Evolutionary conservation across 371 early-diverging fungal genomes (phyloP).

Genomic region (Actinomortierella ambigua): DNA sequence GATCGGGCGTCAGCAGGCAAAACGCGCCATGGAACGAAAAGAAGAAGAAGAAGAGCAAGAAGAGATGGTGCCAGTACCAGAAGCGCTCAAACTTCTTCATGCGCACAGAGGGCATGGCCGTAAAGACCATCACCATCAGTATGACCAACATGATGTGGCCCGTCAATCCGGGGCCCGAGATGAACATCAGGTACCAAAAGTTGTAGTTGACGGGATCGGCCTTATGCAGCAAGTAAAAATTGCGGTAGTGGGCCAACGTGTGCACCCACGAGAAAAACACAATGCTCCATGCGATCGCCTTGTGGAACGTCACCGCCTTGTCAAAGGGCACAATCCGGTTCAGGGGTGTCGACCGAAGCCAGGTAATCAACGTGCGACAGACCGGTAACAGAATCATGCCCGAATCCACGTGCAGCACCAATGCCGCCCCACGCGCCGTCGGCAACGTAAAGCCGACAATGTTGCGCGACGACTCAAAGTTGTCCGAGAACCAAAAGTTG

Average conservation of each 20-base stretch:
- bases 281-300: constrained; percentile 76
- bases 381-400: constrained; percentile 82
- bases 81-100: constrained; percentile 78
- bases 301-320: constrained; percentile 84
- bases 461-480: constrained; percentile 48
- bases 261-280: constrained; percentile 77
- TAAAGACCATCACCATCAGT: constrained; percentile 73
- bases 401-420: constrained; percentile 70
- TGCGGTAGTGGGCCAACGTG: constrained; percentile 73
- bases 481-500: constrained; percentile 57
- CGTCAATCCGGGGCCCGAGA: constrained; percentile 77
- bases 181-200: constrained; percentile 49
- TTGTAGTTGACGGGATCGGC: constrained; percentile 31
- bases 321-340: constrained; percentile 81
- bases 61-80: constrained; percentile 88
- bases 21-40: constrained; percentile 85
- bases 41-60: constrained; percentile 78
- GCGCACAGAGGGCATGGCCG: constrained; percentile 65
- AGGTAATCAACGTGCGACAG: constrained; percentile 79
- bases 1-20: constrained; percentile 81
- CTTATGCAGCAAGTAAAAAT: constrained; percentile 60
- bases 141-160: constrained; percentile 77
- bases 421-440: constrained; percentile 67
- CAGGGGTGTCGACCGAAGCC: constrained; percentile 72
- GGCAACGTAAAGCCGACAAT: constrained; percentile 55